Base-by-base conservation (phyloP, 371 early-diverging fungal species). In the Mucor irregularis region DNA sequence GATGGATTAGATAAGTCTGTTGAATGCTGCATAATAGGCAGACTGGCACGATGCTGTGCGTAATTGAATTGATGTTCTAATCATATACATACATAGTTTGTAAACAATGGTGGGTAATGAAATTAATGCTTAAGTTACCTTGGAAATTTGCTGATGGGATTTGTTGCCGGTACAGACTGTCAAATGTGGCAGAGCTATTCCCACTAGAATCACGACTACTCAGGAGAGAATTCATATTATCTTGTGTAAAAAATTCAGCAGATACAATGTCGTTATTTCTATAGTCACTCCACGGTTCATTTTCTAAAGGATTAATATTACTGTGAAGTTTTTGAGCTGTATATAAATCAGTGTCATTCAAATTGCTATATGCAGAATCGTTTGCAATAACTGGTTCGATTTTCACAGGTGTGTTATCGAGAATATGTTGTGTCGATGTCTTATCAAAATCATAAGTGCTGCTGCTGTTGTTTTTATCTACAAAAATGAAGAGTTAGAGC, bases 11-110 rank as follows among this genome's bases (percentile, higher is more conserved):
- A 28, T 2, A 29, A 31, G 13, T 39, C 2, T 10, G 44, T 26
- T n/a, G 53, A 1, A 8, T 30, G 39, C 8, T 53, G 55, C 5
- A 54, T 28, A 6, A 38, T 38, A 11, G 46, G 55, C 29, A 54
- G 28, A 35, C 55, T 54, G 16, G 29, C 37, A 26, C 55, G 35
- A 29, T 54, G 55, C 6, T 52, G 52, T 19, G 25, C 24, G 19
- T 31, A 53, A 34, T 34, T 44, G 9, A 44, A 53, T 33, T 30
- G 40, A 4, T 26, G 38, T 40, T 35, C 35, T 7, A 34, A 34
- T 19, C 16, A 17, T 21, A 49, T 13, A 35, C 5, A 14, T 11
- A 17, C 5, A 11, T 10, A 21, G 11, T 50, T 33, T 19, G 30
- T 14, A 13, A n/a, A 35, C 3, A 21, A 21, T 17, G 1, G 22